Evolutionary conservation across 2,329 filamentous ascomycete genomes (phyloP).

Genomic region (Beauveria rudraprayagi): DNA sequence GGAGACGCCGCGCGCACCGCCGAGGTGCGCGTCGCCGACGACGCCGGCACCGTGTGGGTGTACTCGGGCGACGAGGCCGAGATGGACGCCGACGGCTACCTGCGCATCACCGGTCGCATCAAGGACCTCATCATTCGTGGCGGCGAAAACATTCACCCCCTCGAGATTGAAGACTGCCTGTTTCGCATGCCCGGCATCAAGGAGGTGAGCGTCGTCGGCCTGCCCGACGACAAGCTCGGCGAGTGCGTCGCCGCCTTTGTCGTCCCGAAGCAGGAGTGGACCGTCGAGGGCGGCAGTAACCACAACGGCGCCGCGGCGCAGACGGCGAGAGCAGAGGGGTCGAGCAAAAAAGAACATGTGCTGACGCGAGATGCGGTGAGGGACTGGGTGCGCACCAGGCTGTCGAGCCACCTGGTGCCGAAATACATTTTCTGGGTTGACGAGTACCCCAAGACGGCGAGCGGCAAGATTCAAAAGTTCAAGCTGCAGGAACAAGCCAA

Average conservation of each 20-base stretch:
- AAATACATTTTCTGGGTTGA: conserved; percentile 83
- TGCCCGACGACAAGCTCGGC: conserved; percentile 75
- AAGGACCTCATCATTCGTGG: conserved; percentile 94
- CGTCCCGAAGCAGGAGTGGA: conserved; percentile 36
- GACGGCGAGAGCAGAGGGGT: conserved; percentile 10
- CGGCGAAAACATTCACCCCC: conserved; percentile 91
- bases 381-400: conserved; percentile 60
- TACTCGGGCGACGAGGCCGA: conserved; percentile 83
- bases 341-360: conserved; percentile 7
- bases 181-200: conserved; percentile 61
- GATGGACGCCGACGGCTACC: conserved; percentile 77
- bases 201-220: conserved; percentile 75
- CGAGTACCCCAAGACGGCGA: conserved; percentile 88
- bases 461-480: conserved; percentile 95
- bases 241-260: conserved; percentile 84
- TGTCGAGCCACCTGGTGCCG: conserved; percentile 73
- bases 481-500: conserved; percentile 63
- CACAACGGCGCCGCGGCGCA: conserved; percentile 18
- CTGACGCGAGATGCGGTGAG: conserved; percentile 54
- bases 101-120: conserved; percentile 82
- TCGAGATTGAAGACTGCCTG: conserved; percentile 86
- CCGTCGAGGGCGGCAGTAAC: conserved; percentile 16
- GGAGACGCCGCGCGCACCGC: conserved; percentile 60
- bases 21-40: conserved; percentile 49
- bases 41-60: conserved; percentile 68